These are phyloP conservation scores for Cyberlindnera euphorbiiphila DNA, from an alignment of 805 yeast genomes.

Conservation along the genomic window DNA sequence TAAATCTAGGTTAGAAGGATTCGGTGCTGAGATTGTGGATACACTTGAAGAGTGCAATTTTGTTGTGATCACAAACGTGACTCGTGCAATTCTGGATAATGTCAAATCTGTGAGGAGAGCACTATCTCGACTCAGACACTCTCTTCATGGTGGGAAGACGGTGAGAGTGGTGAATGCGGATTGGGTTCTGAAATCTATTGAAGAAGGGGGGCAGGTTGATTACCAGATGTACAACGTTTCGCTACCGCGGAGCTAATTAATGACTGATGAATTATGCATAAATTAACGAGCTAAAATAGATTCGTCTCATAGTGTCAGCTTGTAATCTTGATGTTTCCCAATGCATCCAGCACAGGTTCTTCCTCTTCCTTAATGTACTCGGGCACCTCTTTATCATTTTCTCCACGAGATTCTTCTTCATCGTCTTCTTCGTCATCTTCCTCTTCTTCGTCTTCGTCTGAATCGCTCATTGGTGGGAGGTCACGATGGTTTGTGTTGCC, in stretches of 20 bases:
- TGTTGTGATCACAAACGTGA: slow-evolving; percentile 34
- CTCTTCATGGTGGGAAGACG: slow-evolving; percentile 19
- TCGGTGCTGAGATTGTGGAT: slow-evolving; percentile 42
- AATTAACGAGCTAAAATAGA: not conserved
- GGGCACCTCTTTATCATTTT: slow-evolving; percentile 26
- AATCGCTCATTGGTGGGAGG: slow-evolving; percentile 22
- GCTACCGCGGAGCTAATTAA: slow-evolving; percentile 3
- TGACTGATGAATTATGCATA: not conserved
- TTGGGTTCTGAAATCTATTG: slow-evolving; percentile 37
- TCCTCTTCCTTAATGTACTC: slow-evolving; percentile 17
- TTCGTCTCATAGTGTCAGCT: no score
- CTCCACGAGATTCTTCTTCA: slow-evolving; percentile 23
- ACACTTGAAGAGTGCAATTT: slow-evolving; percentile 33
- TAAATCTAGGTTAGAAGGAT: slow-evolving; percentile 31
- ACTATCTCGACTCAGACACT: slow-evolving; percentile 6
- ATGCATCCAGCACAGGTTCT: slow-evolving; percentile 22
- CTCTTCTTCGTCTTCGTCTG: slow-evolving; percentile 26
- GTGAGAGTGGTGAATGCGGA: slow-evolving; percentile 32
- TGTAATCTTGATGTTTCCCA: slow-evolving; percentile 21
- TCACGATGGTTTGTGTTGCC: slow-evolving; percentile 67
- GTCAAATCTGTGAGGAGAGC: slow-evolving; percentile 10
- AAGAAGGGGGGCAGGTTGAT: slow-evolving; percentile 29
- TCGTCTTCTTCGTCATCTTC: slow-evolving; percentile 24
- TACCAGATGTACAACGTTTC: slow-evolving; percentile 30
- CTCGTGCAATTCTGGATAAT: not conserved